phyloP scores from a whole-genome alignment of 805 yeast species.

The Ogataea henricii region DNA sequence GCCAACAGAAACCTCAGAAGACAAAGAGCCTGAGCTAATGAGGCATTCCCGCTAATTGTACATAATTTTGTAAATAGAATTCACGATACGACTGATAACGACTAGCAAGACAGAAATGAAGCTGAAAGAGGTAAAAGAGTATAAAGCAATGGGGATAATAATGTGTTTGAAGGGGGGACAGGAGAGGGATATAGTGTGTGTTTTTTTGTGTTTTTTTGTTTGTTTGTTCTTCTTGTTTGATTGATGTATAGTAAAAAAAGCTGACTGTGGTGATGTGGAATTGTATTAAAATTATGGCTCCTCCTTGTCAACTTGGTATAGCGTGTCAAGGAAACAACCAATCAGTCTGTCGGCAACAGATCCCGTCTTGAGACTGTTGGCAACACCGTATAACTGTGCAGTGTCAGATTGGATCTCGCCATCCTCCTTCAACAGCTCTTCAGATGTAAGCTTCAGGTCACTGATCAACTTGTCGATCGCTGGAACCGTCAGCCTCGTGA shows the following conservation, averaged over 20 bases:
- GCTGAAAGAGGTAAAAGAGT: too few relatives aligned
- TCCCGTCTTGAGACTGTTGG: conserved; percentile 82
- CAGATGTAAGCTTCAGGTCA: conserved; percentile 49
- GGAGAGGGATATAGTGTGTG: too few relatives aligned
- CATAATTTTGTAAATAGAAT: neutral
- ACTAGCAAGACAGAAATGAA: too few relatives aligned
- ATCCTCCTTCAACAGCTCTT: conserved; percentile 37
- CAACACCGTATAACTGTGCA: conserved; percentile 92
- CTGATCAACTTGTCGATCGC: conserved; percentile 60
- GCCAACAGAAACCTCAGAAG: conserved; percentile 21
- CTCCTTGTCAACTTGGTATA: conserved; percentile 55
- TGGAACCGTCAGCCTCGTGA: conserved; percentile 68
- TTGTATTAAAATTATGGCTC: neutral
- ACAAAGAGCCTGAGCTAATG: neutral
- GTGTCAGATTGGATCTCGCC: conserved; percentile 51
- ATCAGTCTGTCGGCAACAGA: conserved; percentile 83
- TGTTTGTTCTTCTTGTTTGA: too few relatives aligned
- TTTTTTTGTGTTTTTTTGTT: too few relatives aligned
- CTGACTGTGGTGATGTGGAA: neutral
- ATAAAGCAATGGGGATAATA: too few relatives aligned
- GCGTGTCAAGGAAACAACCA: conserved; percentile 76
- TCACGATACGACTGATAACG: too few relatives aligned
- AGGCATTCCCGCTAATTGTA: neutral
- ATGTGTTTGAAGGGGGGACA: too few relatives aligned
- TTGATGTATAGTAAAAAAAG: neutral